A percentile compares a stretch with the other conserved stretches of the same genome.
Conservation (phyloP, 2,329 filamentous ascomycete species). For the Phaeosphaeriaceae sp. region DNA sequence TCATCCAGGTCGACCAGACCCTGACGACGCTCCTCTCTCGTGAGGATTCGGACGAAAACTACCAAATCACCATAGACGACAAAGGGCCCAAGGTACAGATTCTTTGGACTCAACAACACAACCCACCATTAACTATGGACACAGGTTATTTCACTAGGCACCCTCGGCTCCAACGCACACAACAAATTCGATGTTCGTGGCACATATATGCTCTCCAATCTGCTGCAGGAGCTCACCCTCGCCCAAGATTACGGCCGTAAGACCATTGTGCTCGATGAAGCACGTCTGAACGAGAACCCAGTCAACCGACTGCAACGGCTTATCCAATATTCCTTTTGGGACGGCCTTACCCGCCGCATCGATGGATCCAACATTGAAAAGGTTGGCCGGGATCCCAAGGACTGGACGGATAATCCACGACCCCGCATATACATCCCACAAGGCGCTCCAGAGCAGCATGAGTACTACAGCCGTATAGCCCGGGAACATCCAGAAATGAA, state of each 20-base stretch:
- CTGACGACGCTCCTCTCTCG: constrained; percentile 78
- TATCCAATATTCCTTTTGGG: constrained; percentile 92
- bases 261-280: constrained; percentile 89
- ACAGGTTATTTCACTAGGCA: constrained; percentile 81
- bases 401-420: constrained; percentile 88
- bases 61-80: constrained; percentile 98
- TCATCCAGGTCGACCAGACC: constrained; percentile 85
- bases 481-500: constrained; percentile 79
- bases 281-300: constrained; percentile 91
- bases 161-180: constrained; percentile 82
- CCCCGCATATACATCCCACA: constrained; percentile 90
- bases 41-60: constrained; percentile 92
- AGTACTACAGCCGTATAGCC: constrained; percentile 86
- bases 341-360: constrained; percentile 84
- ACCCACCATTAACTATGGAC: constrained; percentile 27
- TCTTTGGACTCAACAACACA: background rate
- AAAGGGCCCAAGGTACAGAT: constrained; percentile 79
- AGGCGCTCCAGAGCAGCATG: constrained; percentile 84
- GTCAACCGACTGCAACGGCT: constrained; percentile 85
- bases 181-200: constrained; percentile 90
- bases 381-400: constrained; percentile 89
- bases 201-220: constrained; percentile 96
- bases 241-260: constrained; percentile 90
- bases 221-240: constrained; percentile 91
- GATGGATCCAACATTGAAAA: constrained; percentile 86